Percentiles rank a stretch among this genome's conserved stretches.
These are phyloP conservation scores for Ilex asprella DNA, from an alignment of 257 asterid species.

Conservation along the genomic window DNA sequence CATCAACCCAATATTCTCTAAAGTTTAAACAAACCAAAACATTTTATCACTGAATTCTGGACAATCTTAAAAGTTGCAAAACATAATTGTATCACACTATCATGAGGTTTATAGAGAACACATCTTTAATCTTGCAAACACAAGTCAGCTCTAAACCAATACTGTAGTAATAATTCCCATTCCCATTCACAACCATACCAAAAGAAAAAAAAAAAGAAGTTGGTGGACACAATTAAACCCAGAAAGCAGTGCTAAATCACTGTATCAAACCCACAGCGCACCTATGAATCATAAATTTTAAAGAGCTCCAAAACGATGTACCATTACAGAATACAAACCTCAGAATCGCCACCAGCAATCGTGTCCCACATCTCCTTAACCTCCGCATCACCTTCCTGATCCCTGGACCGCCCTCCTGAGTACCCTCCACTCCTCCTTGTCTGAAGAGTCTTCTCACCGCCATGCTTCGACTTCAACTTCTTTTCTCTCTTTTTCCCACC, in stretches of 20 bases:
- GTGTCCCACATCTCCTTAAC: conserved; percentile 98
- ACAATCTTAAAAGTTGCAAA: too few species aligned
- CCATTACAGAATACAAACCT: conserved; percentile 25
- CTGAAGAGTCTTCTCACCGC: conserved; percentile 43
- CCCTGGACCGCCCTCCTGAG: conserved; percentile 48
- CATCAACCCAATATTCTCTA: too few species aligned
- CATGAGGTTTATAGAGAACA: too few species aligned
- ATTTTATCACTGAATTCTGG: too few species aligned
- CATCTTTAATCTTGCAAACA: too few species aligned
- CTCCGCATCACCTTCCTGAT: conserved; percentile 77
- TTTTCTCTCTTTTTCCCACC: conserved; percentile 24
- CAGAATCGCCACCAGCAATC: conserved; percentile 54
- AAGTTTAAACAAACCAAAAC: too few species aligned
- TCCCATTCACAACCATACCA: too few species aligned
- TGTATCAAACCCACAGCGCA: conserved; percentile 11
- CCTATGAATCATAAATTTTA: not conserved
- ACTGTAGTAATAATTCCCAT: too few species aligned
- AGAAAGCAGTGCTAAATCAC: not conserved
- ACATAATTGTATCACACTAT: too few species aligned
- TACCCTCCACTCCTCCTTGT: conserved; percentile 33
- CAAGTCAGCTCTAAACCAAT: too few species aligned
- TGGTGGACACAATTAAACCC: too few species aligned
- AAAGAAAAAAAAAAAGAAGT: too few species aligned
- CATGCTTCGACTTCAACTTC: conserved; percentile 36
- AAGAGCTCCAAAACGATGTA: not conserved